Evolutionary conservation across 2,329 filamentous ascomycete genomes (phyloP), one percentile per base, ranked within the genome.

Genomic region (Colletotrichum shisoi): DNA sequence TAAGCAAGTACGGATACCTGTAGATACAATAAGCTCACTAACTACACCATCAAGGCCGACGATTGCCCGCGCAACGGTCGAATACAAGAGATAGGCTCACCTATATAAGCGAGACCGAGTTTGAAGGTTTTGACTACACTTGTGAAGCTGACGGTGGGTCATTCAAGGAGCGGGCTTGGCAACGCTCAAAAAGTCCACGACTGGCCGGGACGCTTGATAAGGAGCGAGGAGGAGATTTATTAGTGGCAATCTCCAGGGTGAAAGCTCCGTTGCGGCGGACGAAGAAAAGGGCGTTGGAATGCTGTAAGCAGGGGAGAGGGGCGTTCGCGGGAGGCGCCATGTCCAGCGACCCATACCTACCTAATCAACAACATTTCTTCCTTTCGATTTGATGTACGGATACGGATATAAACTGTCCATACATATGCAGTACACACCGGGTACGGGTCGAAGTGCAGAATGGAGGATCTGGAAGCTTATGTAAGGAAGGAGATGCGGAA

Each of bases 121-220:
- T 9, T 9, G 7, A 7, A 8, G 31, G 31, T 9, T 34, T 34
- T 34, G 31, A 34, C 31, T 34, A 2, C 31, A 9, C 31, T 34
- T 7, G 31, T 34, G 37, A 31, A 45, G 7, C 13, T 15, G 13
- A 12, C 42, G 34, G n/a, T 49, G 57, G 49, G 34, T 51, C 63
- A 62, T 24, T 21, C 19, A n/a, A 37, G 19, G 3, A 19, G 51
- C 49, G 63, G 57, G 63, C 63, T 62, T 65, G 63, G 63, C 63
- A 15, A 37, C 17, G 12, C 15, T 15, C 3, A 24, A 61, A 34
- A 56, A 44, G 57, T 51, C 57, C 42, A 44, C 37, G 40, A 3
- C 42, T 61, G n/a, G 34, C 19, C 57, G 49, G 49, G 34, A 9
- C 54, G 57, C 57, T 65, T 65, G 62, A 62, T 63, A 45, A 63